A percentile compares a stretch with the other conserved stretches of the same genome.
Evolutionary conservation across 306 rosid genomes (phyloP).

Genomic region (Canavalia gladiata): DNA sequence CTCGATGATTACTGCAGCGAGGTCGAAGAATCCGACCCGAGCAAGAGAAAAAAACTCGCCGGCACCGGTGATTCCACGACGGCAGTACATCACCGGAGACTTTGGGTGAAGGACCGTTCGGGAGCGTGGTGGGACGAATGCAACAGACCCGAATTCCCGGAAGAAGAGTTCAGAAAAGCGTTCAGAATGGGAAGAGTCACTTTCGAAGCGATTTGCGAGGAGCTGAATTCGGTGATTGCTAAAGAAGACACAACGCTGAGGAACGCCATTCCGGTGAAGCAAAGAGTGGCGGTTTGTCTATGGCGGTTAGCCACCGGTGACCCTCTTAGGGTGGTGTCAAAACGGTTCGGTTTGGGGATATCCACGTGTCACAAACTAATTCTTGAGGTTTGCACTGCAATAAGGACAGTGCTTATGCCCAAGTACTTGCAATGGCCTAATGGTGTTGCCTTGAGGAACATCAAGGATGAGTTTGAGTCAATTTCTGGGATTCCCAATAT

Average conservation of each 20-base stretch:
- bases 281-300: constrained; percentile 82
- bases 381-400: constrained; percentile 85
- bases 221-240: constrained; percentile 77
- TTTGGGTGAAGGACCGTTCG: constrained; percentile 94
- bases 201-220: constrained; percentile 75
- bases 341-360: constrained; percentile 78
- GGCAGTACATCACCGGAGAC: constrained; percentile 61
- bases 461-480: constrained; percentile 71
- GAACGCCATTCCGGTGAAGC: constrained; percentile 82
- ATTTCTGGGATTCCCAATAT: constrained; percentile 78
- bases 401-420: constrained; percentile 76
- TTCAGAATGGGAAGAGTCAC: constrained; percentile 81
- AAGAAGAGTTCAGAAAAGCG: constrained; percentile 75
- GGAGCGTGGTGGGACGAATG: constrained; percentile 97
- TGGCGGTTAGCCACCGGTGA: constrained; percentile 95
- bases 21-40: constrained; percentile 62
- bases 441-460: constrained; percentile 47
- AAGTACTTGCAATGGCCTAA: constrained; percentile 83
- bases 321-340: constrained; percentile 78
- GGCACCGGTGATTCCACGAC: constrained; percentile 34
- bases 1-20: background rate
- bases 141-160: constrained; percentile 77
- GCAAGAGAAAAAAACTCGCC: constrained; percentile 58
- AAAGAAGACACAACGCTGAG: constrained; percentile 80
- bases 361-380: constrained; percentile 87